Evolutionary conservation across 2,329 filamentous ascomycete genomes (phyloP).

Genomic region (Bipolaris oryzae): DNA sequence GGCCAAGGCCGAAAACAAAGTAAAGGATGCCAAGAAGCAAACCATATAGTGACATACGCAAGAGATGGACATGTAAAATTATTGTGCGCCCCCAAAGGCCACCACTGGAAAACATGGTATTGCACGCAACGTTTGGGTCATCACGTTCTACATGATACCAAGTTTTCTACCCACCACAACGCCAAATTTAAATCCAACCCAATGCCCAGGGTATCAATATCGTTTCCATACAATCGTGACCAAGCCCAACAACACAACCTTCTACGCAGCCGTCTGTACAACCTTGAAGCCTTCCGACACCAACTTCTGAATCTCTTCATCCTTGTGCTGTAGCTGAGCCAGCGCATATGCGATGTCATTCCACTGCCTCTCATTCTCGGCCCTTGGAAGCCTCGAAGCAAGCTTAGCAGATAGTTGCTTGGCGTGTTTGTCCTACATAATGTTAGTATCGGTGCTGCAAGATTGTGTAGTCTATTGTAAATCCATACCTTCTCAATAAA

Average conservation of each 20-base stretch:
- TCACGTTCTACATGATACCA: neutral
- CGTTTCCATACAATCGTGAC: conserved; percentile 2
- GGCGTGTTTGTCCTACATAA: conserved; percentile 85
- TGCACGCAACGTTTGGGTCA: neutral
- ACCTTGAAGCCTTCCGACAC: conserved; percentile 74
- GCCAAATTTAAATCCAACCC: conserved; percentile 1
- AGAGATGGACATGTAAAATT: conserved; percentile 5
- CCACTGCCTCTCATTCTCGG: conserved; percentile 94
- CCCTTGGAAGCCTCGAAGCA: conserved; percentile 80
- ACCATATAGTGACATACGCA: conserved; percentile 14
- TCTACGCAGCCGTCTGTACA: conserved; percentile 46
- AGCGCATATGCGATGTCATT: conserved; percentile 95
- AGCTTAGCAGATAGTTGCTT: conserved; percentile 93
- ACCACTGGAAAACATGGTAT: neutral
- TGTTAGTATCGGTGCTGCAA: neutral
- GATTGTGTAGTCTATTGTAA: neutral
- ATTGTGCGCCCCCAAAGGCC: neutral
- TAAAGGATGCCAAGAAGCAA: conserved; percentile 32
- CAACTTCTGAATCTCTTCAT: conserved; percentile 82
- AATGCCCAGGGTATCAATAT: conserved; percentile 7
- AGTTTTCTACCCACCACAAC: neutral
- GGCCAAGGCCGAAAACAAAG: conserved; percentile 30
- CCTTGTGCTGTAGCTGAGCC: conserved; percentile 88
- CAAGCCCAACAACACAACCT: neutral
- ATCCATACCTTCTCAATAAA: conserved; percentile 90